Evolutionary conservation across 2,329 filamentous ascomycete genomes (phyloP), one percentile per base, ranked within the genome.

Genomic region (Cladosporium austrohemisphaericum): DNA sequence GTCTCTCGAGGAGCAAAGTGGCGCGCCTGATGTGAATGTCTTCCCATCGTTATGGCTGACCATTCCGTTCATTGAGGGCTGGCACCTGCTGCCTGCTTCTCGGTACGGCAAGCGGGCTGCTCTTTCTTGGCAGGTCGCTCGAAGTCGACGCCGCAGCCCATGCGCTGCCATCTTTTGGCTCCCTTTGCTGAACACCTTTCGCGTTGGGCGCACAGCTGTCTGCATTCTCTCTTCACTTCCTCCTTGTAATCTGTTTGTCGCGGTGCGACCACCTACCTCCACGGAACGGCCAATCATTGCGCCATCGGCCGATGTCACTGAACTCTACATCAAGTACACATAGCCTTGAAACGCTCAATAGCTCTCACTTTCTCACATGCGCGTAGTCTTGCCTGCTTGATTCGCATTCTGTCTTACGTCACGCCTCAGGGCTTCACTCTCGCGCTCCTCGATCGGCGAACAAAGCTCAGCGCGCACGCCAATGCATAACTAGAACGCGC

Each of bases 401-500:
- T 22, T 40, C 20, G 22, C n/a, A 20, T 16, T 23, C 36, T 6
- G 16, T 14, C n/a, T 14, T 25, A 14, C 20, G 20, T n/a, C n/a
- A n/a, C n/a, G n/a, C n/a, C n/a, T n/a, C n/a, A n/a, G n/a, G n/a
- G n/a, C n/a, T n/a, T n/a, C n/a, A n/a, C n/a, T n/a, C n/a, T n/a
- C n/a, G n/a, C n/a, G n/a, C n/a, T n/a, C n/a, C n/a, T n/a, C n/a
- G n/a, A n/a, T n/a, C n/a, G n/a, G n/a, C n/a, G n/a, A n/a, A n/a
- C n/a, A n/a, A 16, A 26, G 23, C 7, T 40, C 37, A 16, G 16
- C 31, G 31, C 43, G 43, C 43, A 25, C 22, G 16, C 23, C 32
- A 46, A 46, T 46, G 43, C 43, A 28, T 46, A 22, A 31, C 14
- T 46, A 32, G 23, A 46, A 46, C 43, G 32, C 43, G 31, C 32